phyloP scores from a whole-genome alignment of 768 basidiomycete genomes.

The Lactarius trivialis region DNA sequence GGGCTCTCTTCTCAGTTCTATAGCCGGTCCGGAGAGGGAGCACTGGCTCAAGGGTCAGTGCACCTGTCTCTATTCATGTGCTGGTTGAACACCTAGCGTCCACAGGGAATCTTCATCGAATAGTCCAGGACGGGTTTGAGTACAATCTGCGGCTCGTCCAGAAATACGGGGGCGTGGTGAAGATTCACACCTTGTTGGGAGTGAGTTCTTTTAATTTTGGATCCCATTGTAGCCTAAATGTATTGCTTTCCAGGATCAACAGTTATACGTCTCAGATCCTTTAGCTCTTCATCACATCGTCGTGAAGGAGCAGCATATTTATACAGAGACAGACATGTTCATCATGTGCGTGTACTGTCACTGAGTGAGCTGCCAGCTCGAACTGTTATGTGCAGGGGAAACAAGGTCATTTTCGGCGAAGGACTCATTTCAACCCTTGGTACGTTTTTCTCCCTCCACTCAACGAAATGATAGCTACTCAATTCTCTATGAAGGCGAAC shows the following conservation, averaged over 20 bases:
- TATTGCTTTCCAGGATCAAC: constrained; percentile 5
- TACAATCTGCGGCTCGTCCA: constrained; percentile 30
- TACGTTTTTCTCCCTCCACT: constrained; percentile 9
- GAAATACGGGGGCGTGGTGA: constrained; percentile 33
- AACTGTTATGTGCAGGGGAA: background rate
- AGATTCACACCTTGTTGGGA: constrained; percentile 32
- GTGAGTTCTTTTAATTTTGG: constrained; percentile 26
- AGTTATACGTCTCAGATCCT: constrained; percentile 6
- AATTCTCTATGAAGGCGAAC: constrained; percentile 21
- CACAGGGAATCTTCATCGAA: constrained; percentile 30
- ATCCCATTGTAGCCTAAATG: constrained; percentile 16
- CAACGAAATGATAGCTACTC: background rate
- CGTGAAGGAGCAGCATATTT: constrained; percentile 20
- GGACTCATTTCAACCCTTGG: constrained; percentile 36
- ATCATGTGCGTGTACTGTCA: constrained; percentile 4
- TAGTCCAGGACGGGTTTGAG: constrained; percentile 31
- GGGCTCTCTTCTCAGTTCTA: constrained; percentile 22
- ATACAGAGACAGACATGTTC: constrained; percentile 15
- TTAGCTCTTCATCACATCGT: constrained; percentile 18
- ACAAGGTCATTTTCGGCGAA: constrained; percentile 32
- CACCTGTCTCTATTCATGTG: no score
- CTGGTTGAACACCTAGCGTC: background rate
- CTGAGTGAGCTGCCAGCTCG: background rate
- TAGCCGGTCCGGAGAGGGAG: constrained; percentile 31
- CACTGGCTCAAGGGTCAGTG: constrained; percentile 32